Evolutionary conservation across 1,284 basidiomycete species (phyloP), one percentile per base, ranked within the genome.

Genomic region (Athelia sp.): DNA sequence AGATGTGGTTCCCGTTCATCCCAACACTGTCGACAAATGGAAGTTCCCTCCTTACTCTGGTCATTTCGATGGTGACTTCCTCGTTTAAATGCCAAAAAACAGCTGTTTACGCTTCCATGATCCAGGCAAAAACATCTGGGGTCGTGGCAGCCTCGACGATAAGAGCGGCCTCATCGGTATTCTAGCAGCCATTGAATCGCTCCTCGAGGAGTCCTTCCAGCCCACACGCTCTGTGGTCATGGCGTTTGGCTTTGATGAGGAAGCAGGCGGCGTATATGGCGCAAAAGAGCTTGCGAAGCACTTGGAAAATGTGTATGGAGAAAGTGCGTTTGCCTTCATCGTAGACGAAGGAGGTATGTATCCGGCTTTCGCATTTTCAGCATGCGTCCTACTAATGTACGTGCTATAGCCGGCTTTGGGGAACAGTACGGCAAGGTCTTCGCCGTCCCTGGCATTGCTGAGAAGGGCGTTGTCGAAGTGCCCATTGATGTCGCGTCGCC

Each of bases 231-330:
- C 79, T 1, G 65, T 90, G 45, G 75, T 90, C 2, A 68, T 90
- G 40, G 76, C 82, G 1, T 84, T 82, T 55, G 87, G 89, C 10
- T 85, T 84, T 55, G 88, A 90, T 60, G 89, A 90, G 62, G 88
- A 91, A 68, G 66, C 74, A 15, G 73, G 73, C 48, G 85, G 84
- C 32, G 52, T 49, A n/a, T 62, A 81, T 52, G 84, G 84, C 15
- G 85, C 84, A 2, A 62, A 61, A 4, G 52, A 69, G 32, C 66
- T 88, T 43, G 71, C 71, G 17, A 52, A 67, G 38, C 70, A 72
- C 50, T 67, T 89, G 36, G 65, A 77, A 48, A 61, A 69, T 8
- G 72, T 67, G 14, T 87, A 84, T 58, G 86, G 85, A 26, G 62
- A 72, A 32, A 67, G 85, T 59, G 73, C 72, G 1, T 75, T 88